phyloP scores from a whole-genome alignment of 495 filamentous ascomycete species.

The Oleoguttula mirabilis region DNA sequence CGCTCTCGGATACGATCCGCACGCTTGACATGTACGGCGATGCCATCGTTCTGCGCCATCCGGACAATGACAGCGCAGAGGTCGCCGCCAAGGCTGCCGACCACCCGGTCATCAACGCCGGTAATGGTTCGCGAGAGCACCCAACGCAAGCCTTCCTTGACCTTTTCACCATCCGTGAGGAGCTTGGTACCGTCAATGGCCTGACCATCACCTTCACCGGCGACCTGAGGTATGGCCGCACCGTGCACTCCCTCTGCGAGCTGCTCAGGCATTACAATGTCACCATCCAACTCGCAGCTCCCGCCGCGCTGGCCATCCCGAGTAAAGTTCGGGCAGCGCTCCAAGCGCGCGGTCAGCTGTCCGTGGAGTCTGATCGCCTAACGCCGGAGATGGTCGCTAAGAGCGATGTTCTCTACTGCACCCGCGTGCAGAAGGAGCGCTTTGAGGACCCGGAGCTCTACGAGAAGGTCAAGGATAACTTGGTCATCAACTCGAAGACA shows the following conservation, averaged over 20 bases:
- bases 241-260: slow-evolving; percentile 88
- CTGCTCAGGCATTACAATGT: slow-evolving; percentile 91
- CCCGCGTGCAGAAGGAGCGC: slow-evolving; percentile 89
- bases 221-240: slow-evolving; percentile 83
- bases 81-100: slow-evolving; percentile 73
- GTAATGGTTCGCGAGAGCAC: slow-evolving; percentile 89
- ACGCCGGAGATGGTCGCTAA: slow-evolving; percentile 71
- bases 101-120: slow-evolving; percentile 91
- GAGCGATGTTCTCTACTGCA: slow-evolving; percentile 90
- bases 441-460: slow-evolving; percentile 70
- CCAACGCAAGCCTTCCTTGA: slow-evolving; percentile 98
- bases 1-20: slow-evolving; percentile 81
- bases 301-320: slow-evolving; percentile 65
- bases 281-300: slow-evolving; percentile 79
- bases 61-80: slow-evolving; percentile 61
- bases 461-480: slow-evolving; percentile 73
- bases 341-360: slow-evolving; percentile 57
- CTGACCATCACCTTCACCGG: slow-evolving; percentile 92
- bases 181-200: slow-evolving; percentile 85
- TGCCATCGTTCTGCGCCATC: slow-evolving; percentile 87
- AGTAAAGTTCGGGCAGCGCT: slow-evolving; percentile 58
- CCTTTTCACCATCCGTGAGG: slow-evolving; percentile 94
- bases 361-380: slow-evolving; percentile 60
- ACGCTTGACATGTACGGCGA: slow-evolving; percentile 90
- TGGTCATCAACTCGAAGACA: slow-evolving; percentile 80